Evolutionary conservation across 768 basidiomycete species (phyloP).

Genomic region (Pleurotus djamor): DNA sequence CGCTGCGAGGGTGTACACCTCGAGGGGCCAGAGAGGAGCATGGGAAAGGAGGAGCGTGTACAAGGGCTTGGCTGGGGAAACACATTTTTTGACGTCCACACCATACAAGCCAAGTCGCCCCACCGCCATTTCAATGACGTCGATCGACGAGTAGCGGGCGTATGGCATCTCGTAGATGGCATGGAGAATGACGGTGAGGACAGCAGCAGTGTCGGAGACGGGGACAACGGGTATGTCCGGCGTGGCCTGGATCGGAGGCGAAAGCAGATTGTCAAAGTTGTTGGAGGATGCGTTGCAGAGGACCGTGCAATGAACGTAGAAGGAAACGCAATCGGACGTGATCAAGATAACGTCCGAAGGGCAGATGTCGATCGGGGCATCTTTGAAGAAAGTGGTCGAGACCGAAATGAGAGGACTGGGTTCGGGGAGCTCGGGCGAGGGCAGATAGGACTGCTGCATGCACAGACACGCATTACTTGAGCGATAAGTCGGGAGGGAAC

Average conservation of each 20-base stretch:
- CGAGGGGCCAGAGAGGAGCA: conserved; percentile 66
- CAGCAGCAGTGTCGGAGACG: conserved; percentile 55
- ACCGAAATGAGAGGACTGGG: conserved; percentile 79
- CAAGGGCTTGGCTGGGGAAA: conserved; percentile 50
- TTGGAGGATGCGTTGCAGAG: conserved; percentile 64
- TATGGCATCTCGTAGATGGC: conserved; percentile 71
- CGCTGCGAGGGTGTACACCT: conserved; percentile 72
- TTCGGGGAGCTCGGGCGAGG: no score
- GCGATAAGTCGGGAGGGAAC: no score
- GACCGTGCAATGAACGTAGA: conserved; percentile 70
- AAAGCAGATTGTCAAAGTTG: conserved; percentile 61
- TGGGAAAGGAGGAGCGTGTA: conserved; percentile 60
- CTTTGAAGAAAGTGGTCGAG: conserved; percentile 81
- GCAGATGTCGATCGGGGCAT: conserved; percentile 52
- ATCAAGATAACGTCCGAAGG: conserved; percentile 65
- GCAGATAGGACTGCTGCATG: no score
- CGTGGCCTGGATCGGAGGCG: conserved; percentile 29
- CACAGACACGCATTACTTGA: no score
- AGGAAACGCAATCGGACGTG: conserved; percentile 77
- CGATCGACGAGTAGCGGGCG: conserved; percentile 66
- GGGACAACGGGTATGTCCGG: conserved; percentile 47
- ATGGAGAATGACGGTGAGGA: conserved; percentile 75
- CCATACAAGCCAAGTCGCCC: conserved; percentile 62
- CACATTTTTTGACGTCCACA: conserved; percentile 42
- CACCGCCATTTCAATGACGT: conserved; percentile 55